Evolutionary conservation across 2,329 filamentous ascomycete species (phyloP), one percentile per base, ranked within the genome.

Genomic region (Arachnomyces sp.): DNA sequence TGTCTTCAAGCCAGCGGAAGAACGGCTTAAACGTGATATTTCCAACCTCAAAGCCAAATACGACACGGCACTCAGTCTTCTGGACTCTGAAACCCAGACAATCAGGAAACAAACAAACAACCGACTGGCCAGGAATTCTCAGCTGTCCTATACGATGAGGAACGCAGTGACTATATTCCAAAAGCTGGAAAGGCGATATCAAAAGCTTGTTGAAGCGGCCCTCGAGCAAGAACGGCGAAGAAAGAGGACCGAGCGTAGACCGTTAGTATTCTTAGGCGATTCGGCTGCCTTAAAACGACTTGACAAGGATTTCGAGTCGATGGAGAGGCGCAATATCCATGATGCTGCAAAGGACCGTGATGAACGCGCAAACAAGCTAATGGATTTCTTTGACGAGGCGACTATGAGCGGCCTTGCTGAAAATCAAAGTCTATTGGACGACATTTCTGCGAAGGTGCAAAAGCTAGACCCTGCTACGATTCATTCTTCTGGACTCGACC

Each of bases 151-250:
- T 38, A 63, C 65, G 4, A 69, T 73, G 65, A 61, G 58, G 31
- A 56, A 60, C n/a, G 57, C 70, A 12, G 64, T 69, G 16, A 55
- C 61, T 1, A 53, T 75, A 4, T 68, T 74, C 47, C 55, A 57
- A 11, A 67, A 66, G 42, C 62, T 75, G 11, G 71, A 77, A 49
- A 52, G 61, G 16, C 64, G 70, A 2, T 68, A 75, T 46, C 67
- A 67, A 12, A 69, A 69, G 43, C 62, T 72, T 9, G 64, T 70
- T 2, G 62, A 69, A 21, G 66, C 71, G 28, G 65, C 73, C 4
- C 54, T 74, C 13, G 73, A 77, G 46, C 68, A 73, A 31, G 74
- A 77, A 50, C 67, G 66, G 34, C 63, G 72, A 12, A 69, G 74
- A 38, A 77, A 76, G 56, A 71, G 67, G 48, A 71, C 73, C 0